phyloP scores from a whole-genome alignment of 2,329 filamentous ascomycete species.

The Fusarium bactridioides region DNA sequence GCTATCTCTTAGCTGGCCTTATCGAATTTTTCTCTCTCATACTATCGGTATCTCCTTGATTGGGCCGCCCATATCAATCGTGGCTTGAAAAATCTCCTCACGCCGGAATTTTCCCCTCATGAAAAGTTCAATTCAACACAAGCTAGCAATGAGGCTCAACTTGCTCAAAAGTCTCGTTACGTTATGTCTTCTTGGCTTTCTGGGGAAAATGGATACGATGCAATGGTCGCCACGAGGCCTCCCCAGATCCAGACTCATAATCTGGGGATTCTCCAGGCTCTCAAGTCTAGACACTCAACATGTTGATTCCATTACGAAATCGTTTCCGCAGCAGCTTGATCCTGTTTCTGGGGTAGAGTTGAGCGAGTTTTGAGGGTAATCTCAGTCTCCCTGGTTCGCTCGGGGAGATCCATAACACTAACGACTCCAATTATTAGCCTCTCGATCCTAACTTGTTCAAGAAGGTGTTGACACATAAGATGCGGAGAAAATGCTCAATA shows the following conservation, averaged over 20 bases:
- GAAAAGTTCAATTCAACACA: not conserved
- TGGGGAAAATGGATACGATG: conserved; percentile 29
- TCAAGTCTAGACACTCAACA: conserved; percentile 20
- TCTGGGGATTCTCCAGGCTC: conserved; percentile 32
- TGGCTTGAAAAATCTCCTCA: conserved; percentile 24
- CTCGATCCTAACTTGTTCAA: conserved; percentile 12
- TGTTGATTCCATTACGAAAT: conserved; percentile 35
- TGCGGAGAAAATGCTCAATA: conserved; percentile 25
- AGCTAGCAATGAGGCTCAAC: conserved; percentile 18
- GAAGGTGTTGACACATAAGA: conserved; percentile 25
- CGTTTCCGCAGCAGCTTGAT: conserved; percentile 19
- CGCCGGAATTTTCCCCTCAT: conserved; percentile 29
- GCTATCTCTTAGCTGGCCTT: conserved; percentile 10
- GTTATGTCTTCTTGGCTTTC: conserved; percentile 29
- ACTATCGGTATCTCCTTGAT: conserved; percentile 37
- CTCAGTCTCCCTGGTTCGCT: conserved; percentile 14
- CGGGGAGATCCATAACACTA: conserved; percentile 18
- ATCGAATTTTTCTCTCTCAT: not conserved
- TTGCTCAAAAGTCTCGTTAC: conserved; percentile 5
- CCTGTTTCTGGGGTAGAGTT: conserved; percentile 25
- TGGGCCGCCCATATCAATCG: conserved; percentile 19
- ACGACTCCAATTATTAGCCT: conserved; percentile 36
- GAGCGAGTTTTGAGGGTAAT: conserved; percentile 12
- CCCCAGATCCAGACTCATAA: conserved; percentile 13
- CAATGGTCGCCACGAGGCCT: conserved; percentile 17